Evolutionary conservation across 257 asterid genomes (phyloP), one percentile per base, ranked within the genome.

Genomic region (Solanum piurae): DNA sequence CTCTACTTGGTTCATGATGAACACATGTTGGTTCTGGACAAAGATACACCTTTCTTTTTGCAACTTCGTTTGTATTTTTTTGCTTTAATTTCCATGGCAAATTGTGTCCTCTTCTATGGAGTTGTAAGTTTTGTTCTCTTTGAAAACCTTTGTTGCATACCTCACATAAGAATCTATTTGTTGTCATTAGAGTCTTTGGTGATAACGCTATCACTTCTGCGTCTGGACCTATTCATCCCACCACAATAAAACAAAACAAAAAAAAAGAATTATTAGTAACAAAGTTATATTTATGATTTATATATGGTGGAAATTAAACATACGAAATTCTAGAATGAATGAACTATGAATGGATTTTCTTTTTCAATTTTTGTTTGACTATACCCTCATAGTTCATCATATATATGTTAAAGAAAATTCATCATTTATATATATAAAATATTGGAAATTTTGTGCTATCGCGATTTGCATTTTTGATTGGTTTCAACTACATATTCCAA

Each of bases 71-170:
- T 4, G 89, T 92, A 11, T 92, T 93, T 83, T 93, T 95, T 90
- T 93, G 94, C 91, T 89, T 88, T 12, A 95, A 92, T 71, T 95
- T 95, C 98, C 98, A 95, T 0, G 98, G 98, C 68, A 95, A 88
- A 31, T 95, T 95, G 90, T 95, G 98, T 16, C 98, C 98, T 79
- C 98, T 89, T 85, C 98, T 80, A 90, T 95, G 98, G 1, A 95
- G 94, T 83, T 95, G 98, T n/a, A 95, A 95, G 55, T 95, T 95
- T 89, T 95, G 98, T 89, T 95, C 98, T 40, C 98, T 86, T 46
- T 95, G 98, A 72, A 95, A 95, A 20, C 98, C 98, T 87, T 95
- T 95, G 92, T 92, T 94, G 92, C 98, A 95, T 1, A 95, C 98
- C 72, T 95, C 98, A 76, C 98, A 94, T 7, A 94, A 89, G 38